phyloP scores from a whole-genome alignment of 345 rosid species.

The Jatropha curcas region DNA sequence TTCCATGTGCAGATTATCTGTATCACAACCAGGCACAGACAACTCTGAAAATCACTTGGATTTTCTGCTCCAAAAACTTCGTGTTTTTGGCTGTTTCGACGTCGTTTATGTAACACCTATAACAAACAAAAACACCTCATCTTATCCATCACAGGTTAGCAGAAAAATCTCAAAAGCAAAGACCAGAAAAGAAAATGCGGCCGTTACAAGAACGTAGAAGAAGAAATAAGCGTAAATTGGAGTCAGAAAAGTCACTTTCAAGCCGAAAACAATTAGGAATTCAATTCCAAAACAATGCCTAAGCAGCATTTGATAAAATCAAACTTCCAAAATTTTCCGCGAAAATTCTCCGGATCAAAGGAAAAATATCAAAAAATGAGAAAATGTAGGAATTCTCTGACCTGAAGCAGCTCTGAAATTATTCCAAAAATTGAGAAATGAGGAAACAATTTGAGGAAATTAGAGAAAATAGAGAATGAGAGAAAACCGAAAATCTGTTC shows the following conservation, averaged over 20 bases:
- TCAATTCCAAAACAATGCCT: not conserved
- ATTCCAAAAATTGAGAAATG: not conserved
- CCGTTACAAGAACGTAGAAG: too few relatives aligned
- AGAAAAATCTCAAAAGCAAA: not conserved
- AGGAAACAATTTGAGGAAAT: not conserved
- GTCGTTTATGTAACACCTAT: not conserved
- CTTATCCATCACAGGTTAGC: too few relatives aligned
- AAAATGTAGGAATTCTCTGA: not conserved
- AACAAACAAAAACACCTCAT: not conserved
- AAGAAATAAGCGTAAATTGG: too few relatives aligned
- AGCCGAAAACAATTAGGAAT: not conserved
- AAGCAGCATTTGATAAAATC: not conserved
- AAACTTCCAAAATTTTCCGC: not conserved
- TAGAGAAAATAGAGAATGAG: not conserved
- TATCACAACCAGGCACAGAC: not conserved
- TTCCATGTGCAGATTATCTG: conserved; percentile 33
- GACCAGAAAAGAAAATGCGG: too few relatives aligned
- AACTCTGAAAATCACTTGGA: not conserved
- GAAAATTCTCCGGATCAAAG: not conserved
- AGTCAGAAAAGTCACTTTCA: not conserved
- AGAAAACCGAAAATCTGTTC: not conserved
- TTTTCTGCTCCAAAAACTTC: not conserved
- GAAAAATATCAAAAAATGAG: not conserved
- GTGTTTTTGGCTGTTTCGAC: not conserved
- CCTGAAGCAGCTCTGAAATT: not conserved